Conservation (phyloP, 768 basidiomycete species). For the Ramaria sp. region DNA sequence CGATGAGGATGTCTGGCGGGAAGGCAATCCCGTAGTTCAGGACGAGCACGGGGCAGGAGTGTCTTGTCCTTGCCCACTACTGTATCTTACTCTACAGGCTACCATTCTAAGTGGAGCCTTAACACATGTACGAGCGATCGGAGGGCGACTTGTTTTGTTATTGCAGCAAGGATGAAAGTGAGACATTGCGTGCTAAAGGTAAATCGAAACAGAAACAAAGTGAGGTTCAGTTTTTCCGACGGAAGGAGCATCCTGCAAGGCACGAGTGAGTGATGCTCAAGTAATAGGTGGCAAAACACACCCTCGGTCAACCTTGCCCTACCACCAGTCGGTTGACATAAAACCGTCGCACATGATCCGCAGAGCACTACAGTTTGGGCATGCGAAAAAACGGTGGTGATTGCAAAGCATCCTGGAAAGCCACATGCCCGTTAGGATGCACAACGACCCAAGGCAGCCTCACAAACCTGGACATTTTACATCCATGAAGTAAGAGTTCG, state of each 20-base stretch:
- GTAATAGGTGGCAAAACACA: constrained; percentile 28
- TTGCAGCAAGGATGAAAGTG: not conserved
- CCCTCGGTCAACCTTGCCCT: constrained; percentile 97
- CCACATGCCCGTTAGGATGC: not conserved
- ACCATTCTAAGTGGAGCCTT: no score
- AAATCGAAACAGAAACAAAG: not conserved
- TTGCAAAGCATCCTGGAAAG: constrained; percentile 79
- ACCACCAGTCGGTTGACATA: constrained; percentile 98
- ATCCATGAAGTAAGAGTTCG: constrained; percentile 99
- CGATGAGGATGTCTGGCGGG: no score
- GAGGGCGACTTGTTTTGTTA: not conserved
- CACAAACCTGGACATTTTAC: constrained; percentile 92
- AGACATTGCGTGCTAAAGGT: not conserved
- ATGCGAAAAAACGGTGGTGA: constrained; percentile 98
- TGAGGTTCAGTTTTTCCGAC: constrained; percentile 77
- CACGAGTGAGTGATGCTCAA: constrained; percentile 11
- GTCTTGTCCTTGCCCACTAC: no score
- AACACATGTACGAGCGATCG: no score
- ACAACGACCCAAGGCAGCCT: constrained; percentile 13
- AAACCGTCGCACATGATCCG: constrained; percentile 81
- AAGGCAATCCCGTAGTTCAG: no score
- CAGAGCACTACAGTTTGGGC: constrained; percentile 97
- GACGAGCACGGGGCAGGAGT: no score
- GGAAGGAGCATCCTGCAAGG: constrained; percentile 86
- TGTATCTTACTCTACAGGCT: no score